These are phyloP conservation scores for Solanum chilense DNA, from an alignment of 257 asterid genomes.

Conservation along the genomic window DNA sequence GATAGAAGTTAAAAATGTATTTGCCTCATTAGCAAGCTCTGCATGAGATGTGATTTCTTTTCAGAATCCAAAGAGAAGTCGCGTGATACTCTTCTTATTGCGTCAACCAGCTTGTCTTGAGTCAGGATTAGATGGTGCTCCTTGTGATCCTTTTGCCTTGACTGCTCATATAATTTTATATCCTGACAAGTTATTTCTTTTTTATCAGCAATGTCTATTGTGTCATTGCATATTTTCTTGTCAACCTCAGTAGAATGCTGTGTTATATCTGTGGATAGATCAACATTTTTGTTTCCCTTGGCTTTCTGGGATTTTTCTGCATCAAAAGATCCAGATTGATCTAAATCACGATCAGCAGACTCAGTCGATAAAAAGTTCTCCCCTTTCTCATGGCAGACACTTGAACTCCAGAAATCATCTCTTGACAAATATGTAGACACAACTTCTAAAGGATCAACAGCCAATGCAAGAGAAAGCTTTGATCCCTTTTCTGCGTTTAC, in stretches of 20 bases:
- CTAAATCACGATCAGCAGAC: conserved; percentile 1
- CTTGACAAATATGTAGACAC: conserved; percentile 44
- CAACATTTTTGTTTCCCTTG: conserved; percentile 13
- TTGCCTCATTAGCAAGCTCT: conserved; percentile 74
- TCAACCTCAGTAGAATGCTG: conserved; percentile 19
- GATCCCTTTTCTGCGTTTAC: conserved; percentile 28
- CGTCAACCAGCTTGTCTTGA: conserved; percentile 62
- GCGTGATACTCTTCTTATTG: conserved; percentile 63
- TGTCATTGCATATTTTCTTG: conserved; percentile 25
- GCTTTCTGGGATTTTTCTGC: conserved; percentile 10
- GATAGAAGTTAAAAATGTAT: background rate
- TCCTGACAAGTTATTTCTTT: conserved; percentile 11
- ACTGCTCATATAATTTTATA: conserved; percentile 3
- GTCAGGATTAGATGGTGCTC: conserved; percentile 40
- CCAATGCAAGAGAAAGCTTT: conserved; percentile 19
- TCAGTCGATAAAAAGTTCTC: conserved; percentile 9
- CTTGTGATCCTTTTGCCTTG: conserved; percentile 28
- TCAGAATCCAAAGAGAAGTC: conserved; percentile 51
- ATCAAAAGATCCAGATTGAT: conserved; percentile 18
- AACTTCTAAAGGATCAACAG: conserved; percentile 51
- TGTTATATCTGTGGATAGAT: conserved; percentile 12
- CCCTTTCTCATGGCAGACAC: conserved; percentile 4
- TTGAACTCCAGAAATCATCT: conserved; percentile 17
- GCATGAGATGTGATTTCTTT: conserved; percentile 50
- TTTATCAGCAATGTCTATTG: conserved; percentile 7